Percentiles rank a stretch among this genome's conserved stretches.
Conservation (phyloP, 192 early-diverging fungal genomes). For the Rhizophagus sp. region DNA sequence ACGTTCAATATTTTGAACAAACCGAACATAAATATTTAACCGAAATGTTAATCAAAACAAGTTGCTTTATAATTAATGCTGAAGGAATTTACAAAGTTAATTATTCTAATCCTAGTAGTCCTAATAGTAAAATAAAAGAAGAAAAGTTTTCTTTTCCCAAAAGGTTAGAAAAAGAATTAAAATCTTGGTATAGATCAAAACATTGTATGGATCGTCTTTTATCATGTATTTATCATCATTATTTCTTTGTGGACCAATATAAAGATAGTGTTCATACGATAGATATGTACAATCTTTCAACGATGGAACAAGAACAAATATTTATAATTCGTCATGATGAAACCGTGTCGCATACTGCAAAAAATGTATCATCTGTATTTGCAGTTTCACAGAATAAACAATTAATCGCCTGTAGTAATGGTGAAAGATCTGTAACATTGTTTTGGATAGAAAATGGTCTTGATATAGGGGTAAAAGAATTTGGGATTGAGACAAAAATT, state of each 20-base stretch:
- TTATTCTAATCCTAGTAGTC: not conserved
- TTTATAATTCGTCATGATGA: not conserved
- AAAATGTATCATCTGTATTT: not conserved
- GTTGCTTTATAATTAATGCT: not conserved
- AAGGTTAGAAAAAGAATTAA: not conserved
- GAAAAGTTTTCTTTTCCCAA: not conserved
- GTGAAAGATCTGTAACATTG: not conserved
- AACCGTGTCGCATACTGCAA: not conserved
- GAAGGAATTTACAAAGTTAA: not conserved
- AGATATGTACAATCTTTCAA: not conserved
- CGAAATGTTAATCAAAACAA: not conserved
- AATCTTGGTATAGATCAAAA: not conserved
- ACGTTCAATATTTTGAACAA: not conserved
- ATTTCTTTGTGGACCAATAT: constrained; percentile 1
- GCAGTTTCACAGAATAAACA: not conserved
- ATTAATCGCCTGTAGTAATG: not conserved
- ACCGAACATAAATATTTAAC: not conserved
- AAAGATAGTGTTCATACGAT: not conserved
- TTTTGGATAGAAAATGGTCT: constrained; percentile 5
- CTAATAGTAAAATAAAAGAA: not conserved
- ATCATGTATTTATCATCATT: not conserved
- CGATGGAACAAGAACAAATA: not conserved
- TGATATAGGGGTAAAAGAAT: not conserved
- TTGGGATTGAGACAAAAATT: not conserved
- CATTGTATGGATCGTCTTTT: not conserved